Conservation (phyloP, 371 early-diverging fungal genomes). For the Cokeromyces recurvatus region DNA sequence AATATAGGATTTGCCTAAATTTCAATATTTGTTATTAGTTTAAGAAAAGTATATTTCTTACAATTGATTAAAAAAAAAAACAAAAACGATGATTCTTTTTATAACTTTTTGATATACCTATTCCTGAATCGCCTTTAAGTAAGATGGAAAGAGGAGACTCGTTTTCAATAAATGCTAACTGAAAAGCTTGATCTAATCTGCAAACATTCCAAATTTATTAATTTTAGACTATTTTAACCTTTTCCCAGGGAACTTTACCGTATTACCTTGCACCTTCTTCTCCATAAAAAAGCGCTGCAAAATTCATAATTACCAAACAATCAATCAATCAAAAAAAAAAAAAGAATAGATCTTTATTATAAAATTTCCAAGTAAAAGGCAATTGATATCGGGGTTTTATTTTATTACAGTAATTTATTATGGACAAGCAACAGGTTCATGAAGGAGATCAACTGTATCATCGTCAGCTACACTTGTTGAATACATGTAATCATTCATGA, state of each 20-base stretch:
- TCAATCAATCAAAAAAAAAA: background rate
- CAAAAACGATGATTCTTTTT: no score
- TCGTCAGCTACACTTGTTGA: slow-evolving; percentile 23
- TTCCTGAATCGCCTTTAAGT: slow-evolving; percentile 38
- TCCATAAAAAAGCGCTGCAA: slow-evolving; percentile 27
- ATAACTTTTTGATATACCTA: no score
- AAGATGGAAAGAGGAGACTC: slow-evolving; percentile 17
- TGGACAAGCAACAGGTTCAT: slow-evolving; percentile 12
- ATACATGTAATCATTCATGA: slow-evolving; percentile 22
- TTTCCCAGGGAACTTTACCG: no score
- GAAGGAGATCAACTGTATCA: slow-evolving; percentile 5
- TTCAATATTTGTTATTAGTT: background rate
- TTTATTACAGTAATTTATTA: no score
- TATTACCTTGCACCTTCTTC: slow-evolving; percentile 41
- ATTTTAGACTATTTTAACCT: no score
- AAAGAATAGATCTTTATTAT: slow-evolving; percentile 1
- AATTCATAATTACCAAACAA: no score
- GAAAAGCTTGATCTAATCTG: slow-evolving; percentile 37
- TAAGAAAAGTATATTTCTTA: background rate
- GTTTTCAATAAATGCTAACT: slow-evolving; percentile 17
- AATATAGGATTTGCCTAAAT: slow-evolving; percentile 34
- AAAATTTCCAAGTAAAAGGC: no score
- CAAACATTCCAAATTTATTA: no score
- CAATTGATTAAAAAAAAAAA: no score
- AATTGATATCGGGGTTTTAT: no score